Percentiles rank a stretch among this genome's conserved stretches.
Evolutionary conservation across 1,139 yeast species (phyloP).

Genomic region (Blastobotrys indianensis): DNA sequence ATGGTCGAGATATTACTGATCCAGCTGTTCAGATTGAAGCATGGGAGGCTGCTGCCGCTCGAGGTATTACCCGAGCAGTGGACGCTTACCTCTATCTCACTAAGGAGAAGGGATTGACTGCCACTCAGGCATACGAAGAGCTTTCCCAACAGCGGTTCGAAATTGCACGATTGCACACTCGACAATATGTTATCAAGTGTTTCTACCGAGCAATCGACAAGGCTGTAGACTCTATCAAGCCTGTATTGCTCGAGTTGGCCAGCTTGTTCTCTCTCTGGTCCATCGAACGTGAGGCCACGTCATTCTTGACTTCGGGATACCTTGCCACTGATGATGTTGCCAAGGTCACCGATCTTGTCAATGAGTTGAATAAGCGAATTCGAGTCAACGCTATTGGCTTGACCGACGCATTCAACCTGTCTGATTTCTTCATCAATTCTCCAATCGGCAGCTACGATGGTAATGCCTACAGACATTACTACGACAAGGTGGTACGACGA

Average conservation of each 20-base stretch:
- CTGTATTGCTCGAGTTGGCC: constrained; percentile 45
- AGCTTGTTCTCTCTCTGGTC: constrained; percentile 62
- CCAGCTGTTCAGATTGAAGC: constrained; percentile 33
- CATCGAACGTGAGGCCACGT: constrained; percentile 70
- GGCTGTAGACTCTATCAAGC: constrained; percentile 29
- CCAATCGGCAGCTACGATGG: constrained; percentile 84
- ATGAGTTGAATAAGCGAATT: constrained; percentile 33
- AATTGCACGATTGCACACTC: constrained; percentile 41
- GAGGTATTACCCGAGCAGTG: constrained; percentile 35
- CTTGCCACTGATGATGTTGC: constrained; percentile 37
- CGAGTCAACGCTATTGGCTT: constrained; percentile 72
- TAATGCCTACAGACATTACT: constrained; percentile 75
- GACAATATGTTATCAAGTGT: constrained; percentile 34
- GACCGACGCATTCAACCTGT: constrained; percentile 84
- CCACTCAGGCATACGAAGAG: constrained; percentile 39
- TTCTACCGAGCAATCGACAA: constrained; percentile 33
- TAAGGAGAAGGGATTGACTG: constrained; percentile 25
- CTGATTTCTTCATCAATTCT: constrained; percentile 80
- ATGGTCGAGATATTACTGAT: constrained; percentile 29
- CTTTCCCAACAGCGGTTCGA: constrained; percentile 41
- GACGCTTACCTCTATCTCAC: constrained; percentile 22
- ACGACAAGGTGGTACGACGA: constrained; percentile 35
- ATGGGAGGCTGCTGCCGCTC: constrained; percentile 39
- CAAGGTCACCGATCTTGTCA: constrained; percentile 32
- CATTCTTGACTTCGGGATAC: constrained; percentile 62